Evolutionary conservation across 1,284 basidiomycete species (phyloP), one percentile per base, ranked within the genome.

Genomic region (Ustilago xerochloae): DNA sequence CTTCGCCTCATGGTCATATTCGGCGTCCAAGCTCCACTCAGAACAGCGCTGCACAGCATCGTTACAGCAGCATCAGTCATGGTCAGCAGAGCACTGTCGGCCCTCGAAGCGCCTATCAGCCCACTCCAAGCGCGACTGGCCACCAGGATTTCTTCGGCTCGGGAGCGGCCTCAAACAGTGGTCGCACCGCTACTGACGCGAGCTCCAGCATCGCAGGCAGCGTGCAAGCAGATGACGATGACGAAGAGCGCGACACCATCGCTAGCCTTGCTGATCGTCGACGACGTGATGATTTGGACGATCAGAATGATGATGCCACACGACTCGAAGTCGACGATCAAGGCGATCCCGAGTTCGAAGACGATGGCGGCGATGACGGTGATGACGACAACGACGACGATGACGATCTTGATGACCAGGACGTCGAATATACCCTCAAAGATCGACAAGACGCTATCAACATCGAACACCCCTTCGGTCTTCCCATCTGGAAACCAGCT

Each of bases 401-500:
- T 4, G 75, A 75, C 8, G 63, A 61, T n/a, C 60, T 57, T 33
- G 74, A 78, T 39, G 60, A 64, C 18, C 71, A 79, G 16, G 94
- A 97, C 78, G 93, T 92, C 36, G 94, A 87, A 50, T 87, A 98
- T 78, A 99, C 96, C 0, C 87, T 99, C 75, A 94, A 92, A 85
- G 95, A 98, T 79, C 90, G 97, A 29, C 97, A 99, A 85, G 97
- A 97, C 46, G 88, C 88, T 77, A 97, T 99, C 85, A 99, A 99
- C 86, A 94, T 97, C 83, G 94, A 97, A 84, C 97, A 99, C 85
- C 97, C 97, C 7, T 99, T 99, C 85, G 97, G 97, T 88, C 88
- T 99, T 74, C 97, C 94, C 46, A 98, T 99, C 83, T 99, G 97
- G 97, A 99, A 99, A 86, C 97, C 97, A 13, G 97, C 97, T 0